A percentile compares a stretch with the other conserved stretches of the same genome.
phyloP scores from a whole-genome alignment of 176 grass and related monocot species.

The Microstegium vimineum region DNA sequence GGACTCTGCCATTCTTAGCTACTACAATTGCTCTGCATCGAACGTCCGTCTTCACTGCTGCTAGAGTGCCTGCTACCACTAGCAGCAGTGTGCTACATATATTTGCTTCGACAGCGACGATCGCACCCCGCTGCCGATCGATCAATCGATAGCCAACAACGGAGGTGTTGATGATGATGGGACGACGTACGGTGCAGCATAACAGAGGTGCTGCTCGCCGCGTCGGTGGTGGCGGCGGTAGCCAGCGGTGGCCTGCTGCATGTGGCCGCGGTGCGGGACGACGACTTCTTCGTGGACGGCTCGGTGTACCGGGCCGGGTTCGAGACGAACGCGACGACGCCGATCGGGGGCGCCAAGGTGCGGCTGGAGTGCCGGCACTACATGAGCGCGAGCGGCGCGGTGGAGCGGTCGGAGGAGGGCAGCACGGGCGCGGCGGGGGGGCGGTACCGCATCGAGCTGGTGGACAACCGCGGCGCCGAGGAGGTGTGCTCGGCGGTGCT shows the following conservation, averaged over 20 bases:
- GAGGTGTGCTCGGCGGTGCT: slow-evolving; percentile 46
- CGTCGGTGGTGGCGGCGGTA: background rate
- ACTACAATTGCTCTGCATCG: background rate
- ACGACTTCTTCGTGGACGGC: slow-evolving; percentile 44
- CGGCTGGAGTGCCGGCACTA: slow-evolving; percentile 45
- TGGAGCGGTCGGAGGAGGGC: slow-evolving; percentile 31
- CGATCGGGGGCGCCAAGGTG: slow-evolving; percentile 35
- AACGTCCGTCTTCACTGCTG: background rate
- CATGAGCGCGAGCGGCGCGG: slow-evolving; percentile 33
- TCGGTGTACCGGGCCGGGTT: slow-evolving; percentile 44
- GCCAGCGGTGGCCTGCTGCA: background rate
- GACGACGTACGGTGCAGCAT: background rate
- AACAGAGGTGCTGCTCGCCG: background rate
- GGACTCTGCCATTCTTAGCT: background rate
- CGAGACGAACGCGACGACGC: slow-evolving; percentile 29
- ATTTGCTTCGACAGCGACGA: background rate
- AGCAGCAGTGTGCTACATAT: background rate
- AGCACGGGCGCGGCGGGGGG: slow-evolving; percentile 33
- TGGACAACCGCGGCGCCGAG: slow-evolving; percentile 48
- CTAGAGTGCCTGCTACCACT: too few species aligned
- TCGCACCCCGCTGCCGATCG: background rate
- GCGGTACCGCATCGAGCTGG: slow-evolving; percentile 26
- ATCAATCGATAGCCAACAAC: background rate
- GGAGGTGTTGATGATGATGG: background rate
- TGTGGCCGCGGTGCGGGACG: background rate